Base-by-base conservation (phyloP, 2,329 filamentous ascomycete genomes). In the Aschersonia sp. region DNA sequence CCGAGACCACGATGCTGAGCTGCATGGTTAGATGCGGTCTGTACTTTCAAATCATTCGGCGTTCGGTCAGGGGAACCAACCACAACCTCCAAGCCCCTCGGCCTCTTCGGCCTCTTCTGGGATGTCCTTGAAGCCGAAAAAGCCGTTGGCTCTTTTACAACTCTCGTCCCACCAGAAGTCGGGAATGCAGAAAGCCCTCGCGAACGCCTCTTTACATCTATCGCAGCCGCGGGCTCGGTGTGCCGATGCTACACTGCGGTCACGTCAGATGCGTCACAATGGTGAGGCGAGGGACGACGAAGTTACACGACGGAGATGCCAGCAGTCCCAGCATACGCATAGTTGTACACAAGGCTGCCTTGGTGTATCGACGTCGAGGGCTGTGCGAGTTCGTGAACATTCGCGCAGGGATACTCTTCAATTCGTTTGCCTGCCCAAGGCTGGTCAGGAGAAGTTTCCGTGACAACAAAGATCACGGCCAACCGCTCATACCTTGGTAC, bases 101-200 rank as follows among this genome's bases (percentile, higher is more conserved):
- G 9, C 41, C 3, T 11, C 41, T 30, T 32, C 22, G 32, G 30
- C 6, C 8, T 6, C 5, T 30, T 30, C 12, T n/a, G 30, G 7
- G 9, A 53, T 30, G 4, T 53, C 51, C 45, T 51, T 42, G 6
- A 41, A 46, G 22, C 51, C 51, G 45, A 53, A 53, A 22, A 50
- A 53, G 6, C 51, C 50, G 32, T 51, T 53, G n/a, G 35, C 30
- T 22, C 12, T 45, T 48, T 41, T 50, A 45, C 37, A 47, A n/a
- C 46, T 47, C 0, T 32, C 6, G 12, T 22, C n/a, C 48, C 48
- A 53, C 51, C 51, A 53, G 14, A 48, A 11, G 0, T 37, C 30
- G 2, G 51, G 51, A 0, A 51, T 45, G 5, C 9, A 32, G 32
- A 53, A 51, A 8, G 12, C 30, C 5, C 11, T 12, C 1, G 49